These are phyloP conservation scores for Mycena chlorophos DNA, from an alignment of 768 basidiomycete genomes.

Conservation along the genomic window DNA sequence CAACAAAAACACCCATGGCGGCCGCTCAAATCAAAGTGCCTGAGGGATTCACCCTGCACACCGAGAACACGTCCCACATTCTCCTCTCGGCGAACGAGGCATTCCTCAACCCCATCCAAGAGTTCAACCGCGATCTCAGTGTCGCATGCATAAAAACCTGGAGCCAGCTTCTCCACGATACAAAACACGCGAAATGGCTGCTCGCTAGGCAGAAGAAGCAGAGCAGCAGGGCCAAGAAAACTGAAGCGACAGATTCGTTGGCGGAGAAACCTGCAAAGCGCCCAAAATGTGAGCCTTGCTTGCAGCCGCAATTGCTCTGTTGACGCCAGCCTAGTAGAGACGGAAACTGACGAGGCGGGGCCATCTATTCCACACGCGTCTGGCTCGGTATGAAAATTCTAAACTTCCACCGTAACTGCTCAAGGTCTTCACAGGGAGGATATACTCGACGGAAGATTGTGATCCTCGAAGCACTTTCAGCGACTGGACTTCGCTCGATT, in stretches of 20 bases:
- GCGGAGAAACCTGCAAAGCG: constrained; percentile 1
- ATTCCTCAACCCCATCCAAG: constrained; percentile 96
- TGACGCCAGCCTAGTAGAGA: neutral
- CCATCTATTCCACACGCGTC: too few relatives aligned
- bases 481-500: constrained; percentile 92
- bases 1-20: constrained; percentile 1
- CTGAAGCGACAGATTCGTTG: constrained; percentile 20
- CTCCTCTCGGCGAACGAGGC: constrained; percentile 80
- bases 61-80: constrained; percentile 80
- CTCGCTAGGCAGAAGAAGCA: constrained; percentile 40
- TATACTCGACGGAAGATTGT: constrained; percentile 68
- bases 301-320: neutral
- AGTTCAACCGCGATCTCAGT: constrained; percentile 95
- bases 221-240: constrained; percentile 42
- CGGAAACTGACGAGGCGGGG: neutral
- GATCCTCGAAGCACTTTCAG: constrained; percentile 90
- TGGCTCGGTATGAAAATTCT: too few relatives aligned
- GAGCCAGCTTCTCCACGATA: constrained; percentile 70
- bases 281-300: constrained; percentile 22
- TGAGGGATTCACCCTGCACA: constrained; percentile 75
- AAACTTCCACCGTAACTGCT: too few relatives aligned
- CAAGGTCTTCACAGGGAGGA: constrained; percentile 13
- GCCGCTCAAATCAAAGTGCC: constrained; percentile 45
- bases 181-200: constrained; percentile 64
- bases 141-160: constrained; percentile 89